Percentiles rank a stretch among this genome's conserved stretches.
Evolutionary conservation across 129 eudicot species (phyloP).

Genomic region (Chrysanthemum seticuspe): DNA sequence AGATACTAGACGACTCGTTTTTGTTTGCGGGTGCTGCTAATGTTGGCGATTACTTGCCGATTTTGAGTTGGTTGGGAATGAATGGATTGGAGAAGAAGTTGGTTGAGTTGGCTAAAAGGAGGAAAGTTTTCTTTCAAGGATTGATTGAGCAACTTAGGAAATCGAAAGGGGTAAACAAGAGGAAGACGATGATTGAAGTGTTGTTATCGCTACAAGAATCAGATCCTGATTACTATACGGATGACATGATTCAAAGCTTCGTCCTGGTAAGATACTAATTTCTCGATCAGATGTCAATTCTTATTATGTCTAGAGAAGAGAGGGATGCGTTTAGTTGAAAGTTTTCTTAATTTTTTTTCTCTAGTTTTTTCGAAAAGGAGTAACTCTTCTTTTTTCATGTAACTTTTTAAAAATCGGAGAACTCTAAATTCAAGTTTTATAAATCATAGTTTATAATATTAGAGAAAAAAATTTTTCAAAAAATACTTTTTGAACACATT

Average conservation of each 20-base stretch:
- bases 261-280: conserved; percentile 24
- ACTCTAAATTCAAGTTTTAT: too few relatives aligned
- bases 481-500: too few relatives aligned
- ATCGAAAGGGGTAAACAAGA: neutral
- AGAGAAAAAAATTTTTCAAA: too few relatives aligned
- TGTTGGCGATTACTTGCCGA: conserved; percentile 27
- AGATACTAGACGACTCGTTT: conserved; percentile 19
- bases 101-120: conserved; percentile 3
- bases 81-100: conserved; percentile 23
- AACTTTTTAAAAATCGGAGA: too few relatives aligned
- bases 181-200: conserved; percentile 32
- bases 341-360: too few relatives aligned
- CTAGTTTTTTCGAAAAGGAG: too few relatives aligned
- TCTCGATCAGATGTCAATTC: neutral
- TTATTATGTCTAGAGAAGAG: too few relatives aligned
- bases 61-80: conserved; percentile 26
- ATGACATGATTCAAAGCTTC: conserved; percentile 32
- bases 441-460: too few relatives aligned
- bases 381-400: too few relatives aligned
- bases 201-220: conserved; percentile 32
- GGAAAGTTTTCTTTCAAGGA: conserved; percentile 26
- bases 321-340: too few relatives aligned
- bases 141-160: conserved; percentile 27
- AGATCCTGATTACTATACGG: conserved; percentile 35
- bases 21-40: conserved; percentile 24